Percentiles rank a stretch among this genome's conserved stretches.
Conservation (phyloP, 129 eudicot genomes). For the Helichrysum umbraculigerum region DNA sequence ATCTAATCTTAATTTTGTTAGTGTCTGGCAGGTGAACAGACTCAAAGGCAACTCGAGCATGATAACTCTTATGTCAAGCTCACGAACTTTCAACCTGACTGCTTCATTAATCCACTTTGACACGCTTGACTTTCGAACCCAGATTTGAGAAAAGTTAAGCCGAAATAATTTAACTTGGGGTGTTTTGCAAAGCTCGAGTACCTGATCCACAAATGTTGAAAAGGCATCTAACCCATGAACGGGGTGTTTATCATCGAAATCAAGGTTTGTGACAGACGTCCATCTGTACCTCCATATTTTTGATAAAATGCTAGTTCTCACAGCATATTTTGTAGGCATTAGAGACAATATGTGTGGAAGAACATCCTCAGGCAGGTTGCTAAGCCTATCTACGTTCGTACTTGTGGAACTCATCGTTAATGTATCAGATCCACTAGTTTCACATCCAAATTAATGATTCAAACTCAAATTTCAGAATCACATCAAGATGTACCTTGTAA, state of each 20-base stretch:
- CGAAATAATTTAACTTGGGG: not conserved
- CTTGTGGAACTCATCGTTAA: no score
- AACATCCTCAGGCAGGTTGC: no score
- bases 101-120: conserved; percentile 24
- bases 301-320: conserved; percentile 30
- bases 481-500: no score
- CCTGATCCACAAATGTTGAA: conserved; percentile 4
- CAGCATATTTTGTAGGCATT: conserved; percentile 22
- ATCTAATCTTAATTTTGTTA: not conserved
- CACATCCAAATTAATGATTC: no score
- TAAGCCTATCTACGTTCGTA: no score
- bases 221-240: not conserved
- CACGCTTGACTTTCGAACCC: not conserved
- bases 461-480: no score
- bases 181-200: not conserved
- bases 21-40: conserved; percentile 10
- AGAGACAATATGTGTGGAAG: not conserved
- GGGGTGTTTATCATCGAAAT: conserved; percentile 11
- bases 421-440: no score
- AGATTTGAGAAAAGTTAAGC: not conserved
- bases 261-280: conserved; percentile 17
- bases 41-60: not conserved
- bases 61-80: not conserved
- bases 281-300: conserved; percentile 26
- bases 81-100: not conserved